Base-by-base conservation (phyloP, 2,329 filamentous ascomycete species). In the Phialocephala sp. region DNA sequence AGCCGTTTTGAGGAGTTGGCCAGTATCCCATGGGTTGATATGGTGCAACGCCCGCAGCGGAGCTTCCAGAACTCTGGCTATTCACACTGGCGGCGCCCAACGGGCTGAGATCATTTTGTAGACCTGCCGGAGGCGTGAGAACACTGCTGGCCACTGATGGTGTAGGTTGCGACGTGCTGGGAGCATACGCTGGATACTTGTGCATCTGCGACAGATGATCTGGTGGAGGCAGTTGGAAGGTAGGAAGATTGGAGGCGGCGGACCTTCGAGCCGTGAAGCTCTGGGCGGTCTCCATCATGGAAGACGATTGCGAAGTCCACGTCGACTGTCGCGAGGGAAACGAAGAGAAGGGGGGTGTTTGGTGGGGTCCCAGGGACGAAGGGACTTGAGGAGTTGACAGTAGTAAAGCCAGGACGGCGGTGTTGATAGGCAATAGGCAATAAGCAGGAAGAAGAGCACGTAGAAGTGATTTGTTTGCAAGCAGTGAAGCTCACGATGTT, bases 181-280 rank as follows among this genome's bases (percentile, higher is more conserved):
- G 82, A 79, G 62, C 83, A 80, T 72, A 87, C 78, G 75, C 85
- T 86, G 72, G 85, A 84, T 71, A 87, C 84, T 78, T 77, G 77
- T 78, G 72, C 77, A 78, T 78, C 79, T 76, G 77, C 74, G 77
- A 79, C 74, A 85, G 68, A 80, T 71, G 72, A 59, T 85, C 83
- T 71, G 88, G 87, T 62, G 89, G 87, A 69, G 87, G 87, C 59
- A 92, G 85, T 74, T 91, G 87, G 75, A 92, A 91, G 71, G 80
- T 85, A 65, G 90, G 89, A 68, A 93, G 84, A 72, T 85, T 85
- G 65, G 86, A 87, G 68, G 90, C 87, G 74, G 89, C 89, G 75
- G 88, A 86, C 78, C 90, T 87, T 74, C 91, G 86, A 77, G 89
- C 84, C 72, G 89, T 87, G 76, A 93, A 88, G 80, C 89, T 90